A percentile compares a stretch with the other conserved stretches of the same genome.
phyloP scores from a whole-genome alignment of 2,329 filamentous ascomycete species.

The Cercospora sojina region DNA sequence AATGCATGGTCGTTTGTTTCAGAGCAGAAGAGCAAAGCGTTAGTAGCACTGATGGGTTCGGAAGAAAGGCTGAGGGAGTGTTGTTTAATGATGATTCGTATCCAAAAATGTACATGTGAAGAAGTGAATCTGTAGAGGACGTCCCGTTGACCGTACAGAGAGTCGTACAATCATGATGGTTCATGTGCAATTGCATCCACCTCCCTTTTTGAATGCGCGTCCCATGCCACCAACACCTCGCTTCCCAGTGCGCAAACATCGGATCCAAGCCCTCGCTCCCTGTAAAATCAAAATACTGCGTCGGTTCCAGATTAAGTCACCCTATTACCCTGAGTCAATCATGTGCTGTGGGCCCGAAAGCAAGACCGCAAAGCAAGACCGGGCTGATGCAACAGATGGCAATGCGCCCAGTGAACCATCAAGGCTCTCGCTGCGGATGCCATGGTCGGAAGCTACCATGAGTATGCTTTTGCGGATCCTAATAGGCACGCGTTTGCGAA shows the following conservation, averaged over 20 bases:
- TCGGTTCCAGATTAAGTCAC: not conserved
- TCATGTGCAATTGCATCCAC: not conserved
- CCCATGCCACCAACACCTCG: conserved; percentile 10
- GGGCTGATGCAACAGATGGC: not conserved
- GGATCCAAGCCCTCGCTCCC: not conserved
- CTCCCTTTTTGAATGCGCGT: conserved; percentile 11
- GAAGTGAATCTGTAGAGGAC: conserved; percentile 3
- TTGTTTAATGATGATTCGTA: not conserved
- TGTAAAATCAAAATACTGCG: conserved; percentile 1
- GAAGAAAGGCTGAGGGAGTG: not conserved
- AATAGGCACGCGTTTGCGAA: conserved; percentile 4
- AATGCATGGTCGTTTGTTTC: not conserved
- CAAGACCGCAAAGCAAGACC: not conserved
- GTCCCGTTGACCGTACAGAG: conserved; percentile 7
- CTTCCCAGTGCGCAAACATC: not conserved
- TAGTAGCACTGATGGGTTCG: not conserved
- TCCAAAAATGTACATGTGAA: conserved; percentile 5
- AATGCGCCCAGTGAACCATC: not conserved
- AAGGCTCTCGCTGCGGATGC: not conserved
- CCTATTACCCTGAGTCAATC: not conserved
- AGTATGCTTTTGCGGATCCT: not conserved
- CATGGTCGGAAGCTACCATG: not conserved
- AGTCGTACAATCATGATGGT: conserved; percentile 8
- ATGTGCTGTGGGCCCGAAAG: not conserved
- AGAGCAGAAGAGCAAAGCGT: not conserved